phyloP scores from a whole-genome alignment of 2,329 filamentous ascomycete genomes.

The Pseudogymnoascus sp. region DNA sequence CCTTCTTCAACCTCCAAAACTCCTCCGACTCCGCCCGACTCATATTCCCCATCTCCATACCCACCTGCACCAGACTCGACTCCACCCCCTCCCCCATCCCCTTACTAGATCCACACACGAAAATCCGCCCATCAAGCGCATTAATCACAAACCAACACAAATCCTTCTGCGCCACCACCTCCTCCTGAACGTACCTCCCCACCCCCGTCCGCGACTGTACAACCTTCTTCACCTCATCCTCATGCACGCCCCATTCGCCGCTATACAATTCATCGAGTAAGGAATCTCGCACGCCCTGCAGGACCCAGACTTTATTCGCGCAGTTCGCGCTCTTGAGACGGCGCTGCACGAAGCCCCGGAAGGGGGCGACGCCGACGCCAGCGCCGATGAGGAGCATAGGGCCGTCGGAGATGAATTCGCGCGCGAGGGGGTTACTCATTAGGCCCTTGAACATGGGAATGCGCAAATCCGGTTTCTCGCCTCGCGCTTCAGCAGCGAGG shows the following conservation, averaged over 20 bases:
- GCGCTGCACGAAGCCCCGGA: slow-evolving; percentile 94
- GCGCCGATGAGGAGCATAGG: slow-evolving; percentile 97
- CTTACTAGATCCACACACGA: slow-evolving; percentile 90
- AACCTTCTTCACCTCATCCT: slow-evolving; percentile 75
- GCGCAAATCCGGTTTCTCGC: slow-evolving; percentile 55
- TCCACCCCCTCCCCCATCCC: slow-evolving; percentile 98
- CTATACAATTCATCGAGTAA: slow-evolving; percentile 93
- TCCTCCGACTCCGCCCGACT: slow-evolving; percentile 70
- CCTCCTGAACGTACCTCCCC: slow-evolving; percentile 91
- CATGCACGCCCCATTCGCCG: slow-evolving; percentile 91
- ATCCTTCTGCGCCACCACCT: slow-evolving; percentile 82
- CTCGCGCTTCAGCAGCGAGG: slow-evolving; percentile 56
- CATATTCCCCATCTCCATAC: slow-evolving; percentile 85
- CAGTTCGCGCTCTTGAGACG: slow-evolving; percentile 90
- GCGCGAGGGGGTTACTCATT: slow-evolving; percentile 92
- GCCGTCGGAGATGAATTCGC: slow-evolving; percentile 84
- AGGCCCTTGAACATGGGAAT: slow-evolving; percentile 97
- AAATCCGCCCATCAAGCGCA: slow-evolving; percentile 86
- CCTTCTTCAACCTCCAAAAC: slow-evolving; percentile 89
- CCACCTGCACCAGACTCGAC: slow-evolving; percentile 75
- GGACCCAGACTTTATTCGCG: slow-evolving; percentile 95
- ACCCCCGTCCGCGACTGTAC: slow-evolving; percentile 62
- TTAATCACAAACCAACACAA: slow-evolving; percentile 99
- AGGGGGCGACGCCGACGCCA: slow-evolving; percentile 92
- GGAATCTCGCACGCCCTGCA: slow-evolving; percentile 89